Evolutionary conservation across 2,329 filamentous ascomycete species (phyloP), one percentile per base, ranked within the genome.

Genomic region (Emergomyces orientalis): DNA sequence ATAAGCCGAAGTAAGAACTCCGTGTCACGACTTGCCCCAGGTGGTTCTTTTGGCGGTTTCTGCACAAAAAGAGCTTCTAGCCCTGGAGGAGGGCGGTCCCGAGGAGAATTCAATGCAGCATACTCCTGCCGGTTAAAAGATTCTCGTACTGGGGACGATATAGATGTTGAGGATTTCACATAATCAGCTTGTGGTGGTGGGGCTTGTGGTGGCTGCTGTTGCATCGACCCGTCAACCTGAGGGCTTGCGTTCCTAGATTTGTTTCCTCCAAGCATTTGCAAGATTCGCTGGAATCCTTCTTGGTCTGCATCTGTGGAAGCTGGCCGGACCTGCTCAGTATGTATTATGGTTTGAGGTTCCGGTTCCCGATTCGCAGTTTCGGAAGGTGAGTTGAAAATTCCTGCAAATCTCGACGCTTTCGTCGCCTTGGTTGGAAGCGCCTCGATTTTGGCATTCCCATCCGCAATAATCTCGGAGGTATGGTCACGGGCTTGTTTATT

Each of bases 1-100:
- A 96, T 94, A 37, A 96, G 81, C 65, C 87, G 89, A 75, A 96
- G 89, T 58, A 96, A 78, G 72, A 94, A 92, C 67, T 95, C 89
- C n/a, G 88, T 85, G 69, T 93, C 89, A 68, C 81, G 84, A 72
- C 83, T 86, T 66, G 73, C 27, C 9, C 41, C 41, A 14, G 57
- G 27, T n/a, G 32, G 22, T 65, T 78, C 71, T 73, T 75, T 73
- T 63, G 74, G 65, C 74, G 73, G 62, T 55, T 69, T 67, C 39
- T 72, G 69, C 6, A 67, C 62, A 37, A 74, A 64, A 1, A 72
- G 65, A 61, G 67, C 68, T 57, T 75, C 74, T 13, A 73, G 67
- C 1, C 70, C 67, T 19, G 65, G 54, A 5, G 72, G 67, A 1
- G 66, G 67, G 58, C 47, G 63, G n/a, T 70, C 63, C 61, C 68